phyloP scores from a whole-genome alignment of 345 rosid genomes.

The Raphanus sativus region DNA sequence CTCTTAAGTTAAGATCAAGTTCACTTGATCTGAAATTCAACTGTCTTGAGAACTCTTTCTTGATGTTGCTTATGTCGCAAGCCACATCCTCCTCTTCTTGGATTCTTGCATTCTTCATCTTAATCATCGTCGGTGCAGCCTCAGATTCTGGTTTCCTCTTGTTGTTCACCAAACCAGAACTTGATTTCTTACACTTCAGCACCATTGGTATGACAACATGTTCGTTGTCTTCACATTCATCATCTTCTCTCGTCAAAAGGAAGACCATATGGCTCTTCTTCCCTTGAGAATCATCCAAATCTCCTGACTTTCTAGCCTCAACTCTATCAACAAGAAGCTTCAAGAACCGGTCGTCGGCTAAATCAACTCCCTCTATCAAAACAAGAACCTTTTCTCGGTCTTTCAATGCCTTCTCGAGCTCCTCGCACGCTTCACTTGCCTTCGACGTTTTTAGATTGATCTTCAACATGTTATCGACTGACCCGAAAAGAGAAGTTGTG shows the following conservation, averaged over 20 bases:
- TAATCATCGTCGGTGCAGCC: constrained; percentile 26
- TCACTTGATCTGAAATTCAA: constrained; percentile 48
- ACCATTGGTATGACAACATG: constrained; percentile 55
- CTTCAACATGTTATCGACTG: constrained; percentile 48
- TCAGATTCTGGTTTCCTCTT: constrained; percentile 66
- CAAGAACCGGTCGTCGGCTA: constrained; percentile 53
- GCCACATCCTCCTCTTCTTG: constrained; percentile 42
- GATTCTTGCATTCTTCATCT: constrained; percentile 46
- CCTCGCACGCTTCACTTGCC: constrained; percentile 38
- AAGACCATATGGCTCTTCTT: constrained; percentile 46
- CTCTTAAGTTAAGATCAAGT: constrained; percentile 73
- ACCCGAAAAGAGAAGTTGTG: constrained; percentile 57
- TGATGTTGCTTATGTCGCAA: constrained; percentile 37
- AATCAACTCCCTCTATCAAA: constrained; percentile 62
- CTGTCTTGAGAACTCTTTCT: constrained; percentile 56
- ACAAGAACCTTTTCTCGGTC: constrained; percentile 45
- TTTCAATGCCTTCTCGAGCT: constrained; percentile 37
- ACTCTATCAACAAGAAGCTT: constrained; percentile 53
- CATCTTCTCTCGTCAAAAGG: constrained; percentile 55
- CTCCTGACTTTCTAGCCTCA: constrained; percentile 41
- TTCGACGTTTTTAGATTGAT: constrained; percentile 40
- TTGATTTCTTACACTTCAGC: constrained; percentile 46
- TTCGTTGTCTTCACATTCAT: constrained; percentile 29
- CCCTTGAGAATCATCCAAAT: constrained; percentile 21
- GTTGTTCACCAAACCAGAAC: constrained; percentile 29